Base-by-base conservation (phyloP, 768 basidiomycete genomes). In the Russula vinacea region DNA sequence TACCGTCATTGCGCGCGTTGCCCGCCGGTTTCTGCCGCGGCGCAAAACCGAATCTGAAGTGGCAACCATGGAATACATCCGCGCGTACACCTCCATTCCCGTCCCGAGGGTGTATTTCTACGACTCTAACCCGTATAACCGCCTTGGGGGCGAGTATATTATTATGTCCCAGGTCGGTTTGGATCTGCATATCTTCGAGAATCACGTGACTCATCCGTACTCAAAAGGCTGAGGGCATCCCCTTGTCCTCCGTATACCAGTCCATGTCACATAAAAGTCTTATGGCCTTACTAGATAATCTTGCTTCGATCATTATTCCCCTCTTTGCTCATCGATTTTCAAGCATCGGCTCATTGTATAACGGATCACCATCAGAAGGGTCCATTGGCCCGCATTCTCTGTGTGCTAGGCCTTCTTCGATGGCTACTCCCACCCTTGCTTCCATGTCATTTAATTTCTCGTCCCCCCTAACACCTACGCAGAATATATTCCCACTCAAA, bases 1-100 rank as follows among this genome's bases (percentile, higher is more conserved):
- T 56, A 80, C 88, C 62, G 73, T 93, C 49, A 85, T 94, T 9
- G 89, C 88, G 7, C 84, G 90, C 44, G 89, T 93, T 26, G 91
- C 91, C 3, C 86, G 90, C 56, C 83, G 88, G 11, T 93, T 89
- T 74, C 91, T 93, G 89, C 88, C 90, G 1, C 82, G 88, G 39
- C 81, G 92, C 68, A 94, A 94, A 77, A 92, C 89, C 4, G 87
- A 90, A 73, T 92, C 91, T 0, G 92, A 94, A 71, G 88, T 92
- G 9, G 90, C 91, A 3, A 94, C 91, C 0, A 86, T 93, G 77
- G 80, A 82, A n/a, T 93, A 87, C 72, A 80, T 94, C 32, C 85
- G 88, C 56, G 79, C 86, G 68, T 80, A 83, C 67, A 89, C 89
- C 5, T 75, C 76, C 60, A 78, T 92, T 24, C 90, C 91, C 1